These are phyloP conservation scores for Dioscorea dumetorum DNA, from an alignment of 106 monocot species.

Conservation along the genomic window DNA sequence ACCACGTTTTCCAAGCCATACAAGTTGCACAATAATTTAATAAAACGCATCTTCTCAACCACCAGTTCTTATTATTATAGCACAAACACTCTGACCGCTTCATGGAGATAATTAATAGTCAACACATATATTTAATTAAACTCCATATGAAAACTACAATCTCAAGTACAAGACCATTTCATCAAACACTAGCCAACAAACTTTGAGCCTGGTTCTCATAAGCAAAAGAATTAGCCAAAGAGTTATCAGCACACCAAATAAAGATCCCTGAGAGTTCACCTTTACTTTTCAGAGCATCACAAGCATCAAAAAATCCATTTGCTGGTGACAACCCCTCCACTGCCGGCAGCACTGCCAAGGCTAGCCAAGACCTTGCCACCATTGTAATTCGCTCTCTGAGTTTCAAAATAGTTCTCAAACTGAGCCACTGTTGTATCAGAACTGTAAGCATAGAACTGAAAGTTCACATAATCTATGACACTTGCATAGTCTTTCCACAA, in stretches of 20 bases:
- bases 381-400: constrained; percentile 22
- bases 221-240: constrained; percentile 6
- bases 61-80: no score
- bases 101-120: no score
- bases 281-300: constrained; percentile 9
- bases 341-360: constrained; percentile 6
- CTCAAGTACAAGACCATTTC: not conserved
- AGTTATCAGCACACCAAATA: constrained; percentile 20
- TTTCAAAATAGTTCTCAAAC: constrained; percentile 18
- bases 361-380: constrained; percentile 33
- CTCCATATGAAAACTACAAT: no score
- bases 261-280: constrained; percentile 22
- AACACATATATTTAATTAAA: no score
- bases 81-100: no score
- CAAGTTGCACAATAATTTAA: no score
- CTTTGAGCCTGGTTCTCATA: constrained; percentile 16
- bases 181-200: constrained; percentile 4
- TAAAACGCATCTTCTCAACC: no score
- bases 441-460: constrained; percentile 42
- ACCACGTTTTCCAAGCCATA: no score
- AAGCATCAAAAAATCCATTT: constrained; percentile 21
- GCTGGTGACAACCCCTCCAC: constrained; percentile 16
- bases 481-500: constrained; percentile 25
- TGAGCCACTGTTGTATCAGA: constrained; percentile 21
- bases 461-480: constrained; percentile 37